Percentiles rank a stretch among this genome's conserved stretches.
Conservation (phyloP, 208 protist genomes). For the Vickermania spadyakhi region DNA sequence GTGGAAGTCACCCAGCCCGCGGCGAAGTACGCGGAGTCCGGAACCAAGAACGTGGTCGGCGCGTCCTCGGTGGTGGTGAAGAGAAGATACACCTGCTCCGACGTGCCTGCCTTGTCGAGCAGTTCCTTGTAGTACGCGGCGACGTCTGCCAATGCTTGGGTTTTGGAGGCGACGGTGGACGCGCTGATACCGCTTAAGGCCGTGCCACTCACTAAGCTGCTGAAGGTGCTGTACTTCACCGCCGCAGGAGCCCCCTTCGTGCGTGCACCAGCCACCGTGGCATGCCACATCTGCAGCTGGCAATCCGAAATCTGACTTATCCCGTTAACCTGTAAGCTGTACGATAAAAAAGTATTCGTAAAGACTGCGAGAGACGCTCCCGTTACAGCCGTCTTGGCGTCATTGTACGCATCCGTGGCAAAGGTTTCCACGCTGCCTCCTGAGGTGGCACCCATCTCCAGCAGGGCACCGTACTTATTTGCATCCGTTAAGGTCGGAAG, state of each 20-base stretch:
- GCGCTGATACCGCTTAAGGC: background rate
- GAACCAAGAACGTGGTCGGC: background rate
- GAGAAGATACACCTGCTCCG: background rate
- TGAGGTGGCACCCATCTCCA: background rate
- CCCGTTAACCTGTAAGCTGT: background rate
- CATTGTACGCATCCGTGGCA: background rate
- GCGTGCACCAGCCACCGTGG: background rate
- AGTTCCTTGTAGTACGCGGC: background rate
- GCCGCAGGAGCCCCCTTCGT: background rate
- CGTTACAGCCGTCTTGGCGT: background rate
- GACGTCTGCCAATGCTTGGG: background rate
- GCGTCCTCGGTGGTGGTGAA: background rate
- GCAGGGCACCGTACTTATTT: background rate
- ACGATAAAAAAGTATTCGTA: background rate
- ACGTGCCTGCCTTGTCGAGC: background rate
- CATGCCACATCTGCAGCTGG: slow-evolving; percentile 1
- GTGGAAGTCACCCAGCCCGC: background rate
- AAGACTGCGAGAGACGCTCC: background rate
- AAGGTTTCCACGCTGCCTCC: background rate
- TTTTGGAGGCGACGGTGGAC: background rate
- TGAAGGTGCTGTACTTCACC: background rate
- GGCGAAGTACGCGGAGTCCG: background rate
- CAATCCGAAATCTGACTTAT: background rate
- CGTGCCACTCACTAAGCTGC: background rate
- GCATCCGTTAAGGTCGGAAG: background rate